Evolutionary conservation across 2,329 filamentous ascomycete genomes (phyloP), one percentile per base, ranked within the genome.

Genomic region (Cryphonectria japonica): DNA sequence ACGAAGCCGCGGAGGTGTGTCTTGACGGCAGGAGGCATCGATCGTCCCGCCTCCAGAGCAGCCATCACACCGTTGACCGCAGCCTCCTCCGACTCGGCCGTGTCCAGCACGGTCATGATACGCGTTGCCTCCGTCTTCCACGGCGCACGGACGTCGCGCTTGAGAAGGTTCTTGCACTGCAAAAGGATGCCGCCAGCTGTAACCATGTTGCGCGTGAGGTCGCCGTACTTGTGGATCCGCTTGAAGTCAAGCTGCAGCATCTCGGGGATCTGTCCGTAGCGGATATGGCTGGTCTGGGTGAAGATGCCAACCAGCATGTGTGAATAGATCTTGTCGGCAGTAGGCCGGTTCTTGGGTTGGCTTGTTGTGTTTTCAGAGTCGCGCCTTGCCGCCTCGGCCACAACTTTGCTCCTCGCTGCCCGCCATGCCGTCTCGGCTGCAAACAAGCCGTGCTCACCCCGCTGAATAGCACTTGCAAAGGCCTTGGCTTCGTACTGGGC

Each of bases 111-210:
- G 1, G 87, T 82, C 83, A 92, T 88, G 74, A 95, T 88, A n/a
- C 92, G 89, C 2, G 85, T 83, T 0, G 92, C 91, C 80, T 95
- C 91, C 34, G 85, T 88, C 79, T 91, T 93, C 93, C 93, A 96
- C 29, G 91, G 89, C 16, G 88, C 87, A 61, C 93, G 89, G 3
- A 94, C 92, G 77, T 95, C 93, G 22, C 93, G 89, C 81, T 94
- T 95, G 43, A 96, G 86, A 9, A 95, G 84, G 75, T 94, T 95
- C 83, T 96, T 96, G 79, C 91, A 92, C 67, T 94, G 93, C 19
- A 95, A 82, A 39, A 95, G 83, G 64, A 95, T 91, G 0, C 92
- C 91, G 1, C 91, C 92, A 3, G 92, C 88, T 0, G 92, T 92
- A 32, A 93, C 88, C 75, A 95, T 91, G 61, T 89, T 87, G 62